Conservation (phyloP, 2,329 filamentous ascomycete species). For the Blastomyces silverae region DNA sequence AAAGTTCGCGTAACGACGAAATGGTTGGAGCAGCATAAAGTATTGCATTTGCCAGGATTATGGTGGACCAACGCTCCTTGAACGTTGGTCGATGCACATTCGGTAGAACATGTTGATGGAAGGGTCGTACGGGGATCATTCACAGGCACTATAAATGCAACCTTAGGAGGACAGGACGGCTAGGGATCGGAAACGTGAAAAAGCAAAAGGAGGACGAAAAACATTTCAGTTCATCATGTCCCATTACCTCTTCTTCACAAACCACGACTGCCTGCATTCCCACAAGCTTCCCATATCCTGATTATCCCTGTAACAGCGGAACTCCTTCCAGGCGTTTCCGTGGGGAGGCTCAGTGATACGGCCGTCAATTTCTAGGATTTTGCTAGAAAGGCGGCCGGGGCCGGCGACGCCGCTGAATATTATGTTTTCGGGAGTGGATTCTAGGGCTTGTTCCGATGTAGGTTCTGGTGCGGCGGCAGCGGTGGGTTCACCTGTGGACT, state of each 20-base stretch:
- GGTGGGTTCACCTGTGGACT: not conserved
- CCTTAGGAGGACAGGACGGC: not conserved
- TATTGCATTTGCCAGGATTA: not conserved
- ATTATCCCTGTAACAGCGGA: conserved; percentile 40
- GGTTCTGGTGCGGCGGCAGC: no score
- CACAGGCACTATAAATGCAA: not conserved
- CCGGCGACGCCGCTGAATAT: conserved; percentile 28
- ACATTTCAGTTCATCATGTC: not conserved
- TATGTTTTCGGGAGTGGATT: conserved; percentile 20
- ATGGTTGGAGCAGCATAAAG: not conserved
- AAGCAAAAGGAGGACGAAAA: not conserved
- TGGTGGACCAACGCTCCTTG: not conserved
- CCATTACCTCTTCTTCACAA: conserved; percentile 24
- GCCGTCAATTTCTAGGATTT: conserved; percentile 39
- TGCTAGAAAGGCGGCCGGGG: conserved; percentile 28
- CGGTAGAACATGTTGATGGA: not conserved
- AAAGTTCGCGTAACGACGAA: not conserved
- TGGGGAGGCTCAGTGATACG: conserved; percentile 30
- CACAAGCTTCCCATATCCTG: conserved; percentile 44
- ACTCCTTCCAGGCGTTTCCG: conserved; percentile 41
- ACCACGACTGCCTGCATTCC: conserved; percentile 41
- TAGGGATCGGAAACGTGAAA: not conserved
- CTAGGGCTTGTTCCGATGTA: not conserved
- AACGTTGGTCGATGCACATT: not conserved
- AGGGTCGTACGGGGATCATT: not conserved